These are phyloP conservation scores for Sporothrix protearum DNA, from an alignment of 2,329 filamentous ascomycete species.

Conservation along the genomic window DNA sequence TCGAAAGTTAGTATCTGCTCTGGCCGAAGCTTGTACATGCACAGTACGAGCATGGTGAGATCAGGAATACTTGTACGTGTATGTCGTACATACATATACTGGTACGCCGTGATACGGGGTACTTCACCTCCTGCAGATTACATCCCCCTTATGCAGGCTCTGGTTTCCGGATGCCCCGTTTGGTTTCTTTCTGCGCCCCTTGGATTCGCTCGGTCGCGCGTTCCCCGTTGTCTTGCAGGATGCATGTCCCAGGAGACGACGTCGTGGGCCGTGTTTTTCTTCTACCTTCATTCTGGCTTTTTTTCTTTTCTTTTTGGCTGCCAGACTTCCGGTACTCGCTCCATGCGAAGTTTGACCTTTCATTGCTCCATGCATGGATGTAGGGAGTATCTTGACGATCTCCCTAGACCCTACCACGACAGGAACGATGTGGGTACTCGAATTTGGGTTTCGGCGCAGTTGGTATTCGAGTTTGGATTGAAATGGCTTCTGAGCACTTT, in stretches of 20 bases:
- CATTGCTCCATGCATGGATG: no score
- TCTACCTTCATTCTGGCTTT: not conserved
- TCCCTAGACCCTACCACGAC: not conserved
- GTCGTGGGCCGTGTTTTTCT: not conserved
- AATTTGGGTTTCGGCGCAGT: not conserved
- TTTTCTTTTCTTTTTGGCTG: not conserved
- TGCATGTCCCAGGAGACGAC: conserved; percentile 13
- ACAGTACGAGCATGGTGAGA: not conserved
- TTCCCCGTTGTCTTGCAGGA: conserved; percentile 6
- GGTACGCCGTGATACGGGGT: not conserved
- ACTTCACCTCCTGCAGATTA: not conserved
- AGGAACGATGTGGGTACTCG: not conserved
- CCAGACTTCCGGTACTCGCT: not conserved
- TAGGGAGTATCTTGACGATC: no score
- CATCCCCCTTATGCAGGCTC: not conserved
- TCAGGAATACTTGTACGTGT: not conserved
- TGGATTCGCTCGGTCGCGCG: not conserved
- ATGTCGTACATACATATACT: no score
- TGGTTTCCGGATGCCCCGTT: conserved; percentile 15
- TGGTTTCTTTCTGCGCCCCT: not conserved
- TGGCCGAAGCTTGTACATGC: not conserved
- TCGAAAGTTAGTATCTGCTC: not conserved
- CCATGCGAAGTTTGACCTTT: not conserved
- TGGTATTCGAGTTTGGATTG: no score
- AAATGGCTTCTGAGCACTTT: not conserved